Evolutionary conservation across 164 flowering plant genomes (phyloP), one percentile per base, ranked within the genome.

Genomic region (Berberis thunbergii): DNA sequence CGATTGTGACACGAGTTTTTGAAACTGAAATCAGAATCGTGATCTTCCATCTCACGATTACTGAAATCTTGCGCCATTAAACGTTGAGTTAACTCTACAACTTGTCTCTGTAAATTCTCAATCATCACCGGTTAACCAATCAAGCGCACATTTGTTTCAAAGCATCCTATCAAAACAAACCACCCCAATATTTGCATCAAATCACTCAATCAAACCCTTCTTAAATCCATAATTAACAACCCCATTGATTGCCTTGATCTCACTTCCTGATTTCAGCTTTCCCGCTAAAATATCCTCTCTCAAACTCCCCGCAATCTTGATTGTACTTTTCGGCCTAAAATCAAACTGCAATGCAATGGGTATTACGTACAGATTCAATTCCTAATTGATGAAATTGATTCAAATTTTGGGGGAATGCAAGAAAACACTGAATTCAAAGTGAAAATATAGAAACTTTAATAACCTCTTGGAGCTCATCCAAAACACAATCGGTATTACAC

Each of bases 391-490:
- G 8, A 3, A 43, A 50, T 63, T 52, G 38, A 43, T 2, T 2
- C 6, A 9, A 10, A 11, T 39, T 52, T 7, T 41, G 4, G 11
- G n/a, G 2, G 4, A 58, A 54, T 44, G 6, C 6, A 4, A 8
- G 3, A 63, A 7, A 13, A 26, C 3, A 52, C 10, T 4, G 12
- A 41, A 41, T 41, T 26, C 1, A 7, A 43, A 58, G 44, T 39
- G 52, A 43, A 58, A 41, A 6, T 59, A 46, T 10, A 49, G 39
- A 49, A 58, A 41, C 44, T 38, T 46, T 41, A 43, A 2, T 13
- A 44, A 93, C 97, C 96, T 93, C 98, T 81, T 93, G 97, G 53
- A 93, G 89, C 40, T 93, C 95, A 50, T 93, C 98, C 45, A 93
- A 82, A 60, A 90, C 89, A n/a, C 87, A 80, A 61, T 93, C 98